These are phyloP conservation scores for Striga asiatica DNA, from an alignment of 257 asterid species.

Conservation along the genomic window DNA sequence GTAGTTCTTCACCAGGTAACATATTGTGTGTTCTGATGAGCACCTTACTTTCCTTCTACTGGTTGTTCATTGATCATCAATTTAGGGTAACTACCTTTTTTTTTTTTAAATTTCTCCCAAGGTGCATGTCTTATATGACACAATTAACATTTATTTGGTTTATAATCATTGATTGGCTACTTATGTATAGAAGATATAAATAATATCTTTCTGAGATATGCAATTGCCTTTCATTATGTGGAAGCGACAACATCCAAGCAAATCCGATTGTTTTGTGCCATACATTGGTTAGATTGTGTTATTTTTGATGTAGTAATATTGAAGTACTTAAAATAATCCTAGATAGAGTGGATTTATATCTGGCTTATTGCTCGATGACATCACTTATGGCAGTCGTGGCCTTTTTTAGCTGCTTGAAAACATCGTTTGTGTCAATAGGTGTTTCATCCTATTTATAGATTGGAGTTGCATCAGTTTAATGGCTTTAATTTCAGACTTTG, in stretches of 20 bases:
- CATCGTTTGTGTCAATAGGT: neutral
- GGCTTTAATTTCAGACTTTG: neutral
- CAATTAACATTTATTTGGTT: neutral
- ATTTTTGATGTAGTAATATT: neutral
- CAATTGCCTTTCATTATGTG: neutral
- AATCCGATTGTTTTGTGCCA: neutral
- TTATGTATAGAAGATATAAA: neutral
- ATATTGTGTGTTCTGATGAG: neutral
- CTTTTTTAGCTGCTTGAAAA: neutral
- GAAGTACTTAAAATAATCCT: neutral
- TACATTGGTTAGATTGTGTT: neutral
- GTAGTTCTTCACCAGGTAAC: slow-evolving; percentile 90
- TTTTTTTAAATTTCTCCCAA: neutral
- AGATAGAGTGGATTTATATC: neutral
- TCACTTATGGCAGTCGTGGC: neutral
- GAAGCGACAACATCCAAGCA: neutral
- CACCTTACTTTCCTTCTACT: neutral
- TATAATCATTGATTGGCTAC: neutral
- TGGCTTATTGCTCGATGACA: neutral
- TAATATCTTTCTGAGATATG: neutral
- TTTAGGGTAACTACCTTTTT: neutral
- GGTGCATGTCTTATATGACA: neutral
- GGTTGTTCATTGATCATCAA: neutral
- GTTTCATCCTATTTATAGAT: neutral
- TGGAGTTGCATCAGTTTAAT: too few relatives aligned